phyloP scores from a whole-genome alignment of 345 rosid species.

The Gossypium turneri region DNA sequence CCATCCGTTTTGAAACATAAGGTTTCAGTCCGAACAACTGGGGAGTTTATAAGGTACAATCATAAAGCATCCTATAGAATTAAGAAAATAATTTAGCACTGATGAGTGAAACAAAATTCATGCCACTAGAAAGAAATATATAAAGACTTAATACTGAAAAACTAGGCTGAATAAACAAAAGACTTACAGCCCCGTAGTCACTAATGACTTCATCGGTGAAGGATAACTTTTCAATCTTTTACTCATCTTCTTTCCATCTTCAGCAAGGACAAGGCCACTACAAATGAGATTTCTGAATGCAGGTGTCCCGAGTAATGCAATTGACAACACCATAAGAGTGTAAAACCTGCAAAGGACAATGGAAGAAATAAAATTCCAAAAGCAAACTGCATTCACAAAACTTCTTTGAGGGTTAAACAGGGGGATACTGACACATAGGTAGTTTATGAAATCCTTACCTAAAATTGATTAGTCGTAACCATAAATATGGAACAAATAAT shows the following conservation, averaged over 20 bases:
- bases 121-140: neutral
- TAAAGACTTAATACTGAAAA: neutral
- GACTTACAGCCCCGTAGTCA: conserved; percentile 94
- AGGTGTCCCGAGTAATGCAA: conserved; percentile 91
- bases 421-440: too few relatives aligned
- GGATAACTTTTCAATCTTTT: conserved; percentile 88
- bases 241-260: conserved; percentile 99
- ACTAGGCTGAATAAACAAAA: neutral
- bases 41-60: conserved; percentile 90
- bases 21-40: conserved; percentile 95
- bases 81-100: neutral
- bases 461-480: too few relatives aligned
- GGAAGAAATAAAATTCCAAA: too few relatives aligned
- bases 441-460: too few relatives aligned
- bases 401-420: too few relatives aligned
- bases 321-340: conserved; percentile 97
- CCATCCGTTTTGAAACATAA: conserved; percentile 93
- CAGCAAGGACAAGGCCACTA: conserved; percentile 95
- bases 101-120: conserved; percentile 5
- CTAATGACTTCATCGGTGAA: conserved; percentile 75
- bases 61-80: conserved; percentile 79
- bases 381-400: too few relatives aligned
- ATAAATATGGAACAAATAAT: too few relatives aligned
- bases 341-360: conserved; percentile 58
- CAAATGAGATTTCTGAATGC: conserved; percentile 92